Evolutionary conservation across 2,329 filamentous ascomycete species (phyloP), one percentile per base, ranked within the genome.

Genomic region (Fusarium annulatum): DNA sequence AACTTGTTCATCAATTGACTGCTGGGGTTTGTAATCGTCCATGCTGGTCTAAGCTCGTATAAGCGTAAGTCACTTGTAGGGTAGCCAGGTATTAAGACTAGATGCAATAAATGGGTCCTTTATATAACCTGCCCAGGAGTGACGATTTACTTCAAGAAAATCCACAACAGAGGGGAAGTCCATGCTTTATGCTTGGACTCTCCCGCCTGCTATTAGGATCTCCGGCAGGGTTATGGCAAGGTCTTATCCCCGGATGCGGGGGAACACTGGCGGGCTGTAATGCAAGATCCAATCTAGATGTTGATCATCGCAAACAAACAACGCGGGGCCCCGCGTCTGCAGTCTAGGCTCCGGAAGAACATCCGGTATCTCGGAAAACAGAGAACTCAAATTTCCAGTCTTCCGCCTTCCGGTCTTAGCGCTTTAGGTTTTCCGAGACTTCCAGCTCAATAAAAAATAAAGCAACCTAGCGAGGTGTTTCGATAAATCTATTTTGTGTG

Each of bases 31-130:
- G 7, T 21, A 9, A 12, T 38, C 34, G 9, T 53, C 49, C 49
- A 53, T 53, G 4, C 14, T 53, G 12, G 7, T 1, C 0, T 1
- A 4, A 21, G 14, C 6, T 16, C 3, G 2, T 7, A 2, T 14
- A 21, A 11, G 4, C 5, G 6, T 6, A 4, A 1, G 7, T 11
- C 12, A 21, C 12, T 26, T 38, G 6, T 2, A 38, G 2, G 7
- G 7, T 21, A 38, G 23, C 18, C 7, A 9, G 12, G 8, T 34
- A 1, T 14, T 11, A 1, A 6, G 6, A 0, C 8, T 7, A 26
- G 5, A 6, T 26, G 6, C 5, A 26, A 26, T 26, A 7, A 26
- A 26, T 6, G 26, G 26, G 26, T 26, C 5, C 26, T 26, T 26
- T 26, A 26, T 26, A 7, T 26, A 26, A 7, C 26, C 26, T 6